Conservation (phyloP, 2,329 filamentous ascomycete species). For the Hypomyces rosellus region DNA sequence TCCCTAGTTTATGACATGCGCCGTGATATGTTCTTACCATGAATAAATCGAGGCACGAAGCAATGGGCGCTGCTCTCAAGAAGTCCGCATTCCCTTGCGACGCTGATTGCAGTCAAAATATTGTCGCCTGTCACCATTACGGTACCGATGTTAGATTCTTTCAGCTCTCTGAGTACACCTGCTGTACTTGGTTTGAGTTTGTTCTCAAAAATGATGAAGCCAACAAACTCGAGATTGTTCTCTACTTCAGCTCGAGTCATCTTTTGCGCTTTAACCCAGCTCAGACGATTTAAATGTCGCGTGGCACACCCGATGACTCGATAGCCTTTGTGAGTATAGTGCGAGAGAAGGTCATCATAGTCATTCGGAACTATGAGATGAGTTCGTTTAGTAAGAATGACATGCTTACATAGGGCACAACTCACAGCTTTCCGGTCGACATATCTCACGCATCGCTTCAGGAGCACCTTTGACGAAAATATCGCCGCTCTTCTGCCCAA, state of each 20-base stretch:
- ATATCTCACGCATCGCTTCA: slow-evolving; percentile 94
- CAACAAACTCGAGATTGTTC: slow-evolving; percentile 75
- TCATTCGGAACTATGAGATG: slow-evolving; percentile 61
- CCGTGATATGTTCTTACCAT: slow-evolving; percentile 43
- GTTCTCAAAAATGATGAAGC: slow-evolving; percentile 98
- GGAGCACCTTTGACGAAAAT: slow-evolving; percentile 96
- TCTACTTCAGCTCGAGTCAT: slow-evolving; percentile 85
- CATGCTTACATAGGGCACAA: slow-evolving; percentile 12
- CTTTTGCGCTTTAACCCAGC: slow-evolving; percentile 91
- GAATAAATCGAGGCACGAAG: slow-evolving; percentile 82
- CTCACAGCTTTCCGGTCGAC: slow-evolving; percentile 70
- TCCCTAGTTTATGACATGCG: not conserved
- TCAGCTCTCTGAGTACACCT: slow-evolving; percentile 73
- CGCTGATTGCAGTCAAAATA: slow-evolving; percentile 92
- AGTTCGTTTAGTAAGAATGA: not conserved
- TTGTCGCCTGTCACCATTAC: slow-evolving; percentile 99
- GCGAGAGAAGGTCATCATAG: slow-evolving; percentile 81
- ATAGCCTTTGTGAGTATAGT: slow-evolving; percentile 94
- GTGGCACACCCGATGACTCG: slow-evolving; percentile 94
- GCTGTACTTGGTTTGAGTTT: slow-evolving; percentile 88
- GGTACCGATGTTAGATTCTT: slow-evolving; percentile 74
- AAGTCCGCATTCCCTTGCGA: slow-evolving; percentile 82
- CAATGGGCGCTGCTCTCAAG: slow-evolving; percentile 78
- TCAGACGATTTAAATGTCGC: slow-evolving; percentile 79
- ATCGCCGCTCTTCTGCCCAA: slow-evolving; percentile 75